These are phyloP conservation scores for Phytopythium ostracodes DNA, from an alignment of 352 stramenopile species.

Conservation along the genomic window DNA sequence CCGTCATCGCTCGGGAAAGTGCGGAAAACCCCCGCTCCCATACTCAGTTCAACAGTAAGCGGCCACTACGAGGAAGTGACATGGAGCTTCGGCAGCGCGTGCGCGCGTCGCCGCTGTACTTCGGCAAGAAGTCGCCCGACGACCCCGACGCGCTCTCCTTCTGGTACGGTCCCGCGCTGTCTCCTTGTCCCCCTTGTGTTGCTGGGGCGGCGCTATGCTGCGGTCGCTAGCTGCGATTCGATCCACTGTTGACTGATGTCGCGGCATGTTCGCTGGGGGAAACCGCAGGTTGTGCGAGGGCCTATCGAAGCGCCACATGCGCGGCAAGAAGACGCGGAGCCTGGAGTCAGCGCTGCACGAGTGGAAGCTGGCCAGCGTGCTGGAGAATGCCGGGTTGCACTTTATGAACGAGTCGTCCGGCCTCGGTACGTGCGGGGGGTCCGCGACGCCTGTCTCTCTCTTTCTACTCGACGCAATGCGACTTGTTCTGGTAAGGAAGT, in stretches of 20 bases:
- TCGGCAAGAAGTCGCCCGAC: conserved; percentile 44
- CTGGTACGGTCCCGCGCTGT: conserved; percentile 28
- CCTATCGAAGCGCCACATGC: conserved; percentile 60
- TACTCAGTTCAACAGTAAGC: neutral
- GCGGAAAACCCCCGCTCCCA: neutral
- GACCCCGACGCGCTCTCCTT: conserved; percentile 44
- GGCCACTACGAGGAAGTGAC: neutral
- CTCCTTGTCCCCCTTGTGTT: neutral
- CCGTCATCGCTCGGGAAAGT: neutral
- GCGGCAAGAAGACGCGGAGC: conserved; percentile 37
- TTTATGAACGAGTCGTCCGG: conserved; percentile 81
- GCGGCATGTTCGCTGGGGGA: neutral
- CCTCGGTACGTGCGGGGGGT: conserved; percentile 14
- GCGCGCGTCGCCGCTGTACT: conserved; percentile 41
- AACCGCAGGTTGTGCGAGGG: conserved; percentile 61
- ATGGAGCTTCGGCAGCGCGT: conserved; percentile 50
- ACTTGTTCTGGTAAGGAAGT: too few species aligned
- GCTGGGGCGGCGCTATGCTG: neutral
- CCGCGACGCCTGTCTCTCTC: too few species aligned
- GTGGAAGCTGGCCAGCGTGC: conserved; percentile 42
- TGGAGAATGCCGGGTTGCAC: conserved; percentile 37
- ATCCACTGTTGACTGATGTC: neutral
- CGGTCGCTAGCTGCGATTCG: too few species aligned
- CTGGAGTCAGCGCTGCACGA: conserved; percentile 34
- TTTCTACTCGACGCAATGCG: neutral